phyloP scores from a whole-genome alignment of 257 asterid genomes.

The Rhazya stricta region DNA sequence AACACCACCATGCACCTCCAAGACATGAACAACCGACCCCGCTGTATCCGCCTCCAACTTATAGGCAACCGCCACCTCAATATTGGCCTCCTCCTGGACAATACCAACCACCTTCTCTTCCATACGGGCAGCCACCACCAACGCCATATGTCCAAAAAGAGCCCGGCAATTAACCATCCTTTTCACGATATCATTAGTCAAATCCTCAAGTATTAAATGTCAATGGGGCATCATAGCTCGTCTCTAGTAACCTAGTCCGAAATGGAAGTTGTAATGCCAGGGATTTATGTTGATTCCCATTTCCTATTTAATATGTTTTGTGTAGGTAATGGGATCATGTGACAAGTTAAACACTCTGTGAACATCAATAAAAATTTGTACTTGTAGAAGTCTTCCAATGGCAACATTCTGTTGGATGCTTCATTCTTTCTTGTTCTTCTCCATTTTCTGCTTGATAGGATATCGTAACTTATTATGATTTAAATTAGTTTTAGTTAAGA shows the following conservation, averaged over 20 bases:
- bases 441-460: too few relatives aligned
- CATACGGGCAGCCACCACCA: slow-evolving; percentile 6
- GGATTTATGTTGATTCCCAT: background rate
- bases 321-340: background rate
- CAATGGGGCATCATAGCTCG: background rate
- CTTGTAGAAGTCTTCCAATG: too few relatives aligned
- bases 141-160: background rate
- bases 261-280: background rate
- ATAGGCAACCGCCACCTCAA: background rate
- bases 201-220: too few relatives aligned
- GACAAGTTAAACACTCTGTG: background rate
- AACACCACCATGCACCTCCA: background rate
- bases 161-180: background rate
- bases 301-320: background rate
- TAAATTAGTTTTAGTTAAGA: too few relatives aligned
- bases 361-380: background rate
- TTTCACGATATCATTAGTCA: background rate
- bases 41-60: background rate
- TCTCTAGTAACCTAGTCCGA: background rate
- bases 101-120: background rate
- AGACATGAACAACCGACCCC: background rate
- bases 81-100: background rate
- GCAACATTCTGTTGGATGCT: too few relatives aligned
- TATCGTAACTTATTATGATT: too few relatives aligned
- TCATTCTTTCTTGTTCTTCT: too few relatives aligned